These are phyloP conservation scores for Populus hybrid DNA, from an alignment of 441 rosid species.

Conservation along the genomic window DNA sequence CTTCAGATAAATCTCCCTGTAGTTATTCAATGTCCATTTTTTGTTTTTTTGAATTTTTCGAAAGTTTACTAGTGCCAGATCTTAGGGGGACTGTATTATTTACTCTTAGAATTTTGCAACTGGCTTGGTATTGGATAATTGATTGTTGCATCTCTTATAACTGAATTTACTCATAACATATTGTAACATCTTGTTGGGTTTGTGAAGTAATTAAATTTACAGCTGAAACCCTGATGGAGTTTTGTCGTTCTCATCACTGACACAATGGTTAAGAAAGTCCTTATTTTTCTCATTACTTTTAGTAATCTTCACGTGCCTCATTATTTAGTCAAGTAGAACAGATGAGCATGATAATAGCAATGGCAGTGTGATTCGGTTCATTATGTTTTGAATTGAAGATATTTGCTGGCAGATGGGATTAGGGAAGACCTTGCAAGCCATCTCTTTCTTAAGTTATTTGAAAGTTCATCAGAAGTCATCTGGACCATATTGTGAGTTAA, in stretches of 20 bases:
- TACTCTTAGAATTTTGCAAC: not conserved
- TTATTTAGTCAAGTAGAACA: not conserved
- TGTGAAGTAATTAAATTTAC: not conserved
- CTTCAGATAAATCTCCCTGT: not conserved
- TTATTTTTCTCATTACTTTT: not conserved
- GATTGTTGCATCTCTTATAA: not conserved
- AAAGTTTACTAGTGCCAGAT: not conserved
- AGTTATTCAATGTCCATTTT: not conserved
- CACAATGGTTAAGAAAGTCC: too few relatives aligned
- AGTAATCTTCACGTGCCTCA: not conserved
- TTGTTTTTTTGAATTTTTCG: too few relatives aligned
- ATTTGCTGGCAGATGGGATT: slow-evolving; percentile 71
- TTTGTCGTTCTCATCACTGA: too few relatives aligned
- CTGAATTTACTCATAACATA: not conserved
- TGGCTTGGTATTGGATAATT: not conserved
- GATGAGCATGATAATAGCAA: not conserved
- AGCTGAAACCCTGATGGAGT: not conserved
- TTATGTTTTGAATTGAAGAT: slow-evolving; percentile 15
- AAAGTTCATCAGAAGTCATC: slow-evolving; percentile 43
- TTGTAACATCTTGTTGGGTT: not conserved
- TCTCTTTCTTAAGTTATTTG: slow-evolving; percentile 72
- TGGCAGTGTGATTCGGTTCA: not conserved
- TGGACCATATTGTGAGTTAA: slow-evolving; percentile 77
- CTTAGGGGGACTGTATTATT: not conserved
- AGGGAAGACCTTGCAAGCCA: slow-evolving; percentile 89